These are phyloP conservation scores for Ceratobasidium sp. DNA, from an alignment of 1,284 basidiomycete species.

Conservation along the genomic window DNA sequence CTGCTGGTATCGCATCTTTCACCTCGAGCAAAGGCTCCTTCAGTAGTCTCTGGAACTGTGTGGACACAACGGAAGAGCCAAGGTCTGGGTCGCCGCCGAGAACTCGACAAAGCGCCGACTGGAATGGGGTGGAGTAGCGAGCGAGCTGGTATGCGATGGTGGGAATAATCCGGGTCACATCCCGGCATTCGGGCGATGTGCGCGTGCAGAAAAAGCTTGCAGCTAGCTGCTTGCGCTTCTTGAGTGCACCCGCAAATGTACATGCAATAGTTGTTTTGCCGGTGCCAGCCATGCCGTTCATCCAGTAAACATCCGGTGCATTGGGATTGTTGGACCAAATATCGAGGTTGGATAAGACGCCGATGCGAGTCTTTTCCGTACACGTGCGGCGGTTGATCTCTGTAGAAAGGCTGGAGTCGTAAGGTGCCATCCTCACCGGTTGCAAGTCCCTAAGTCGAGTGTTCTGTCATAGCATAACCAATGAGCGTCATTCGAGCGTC, in stretches of 20 bases:
- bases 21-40: not conserved
- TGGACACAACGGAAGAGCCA: not conserved
- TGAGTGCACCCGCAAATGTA: constrained; percentile 41
- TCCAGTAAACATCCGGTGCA: constrained; percentile 42
- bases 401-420: not conserved
- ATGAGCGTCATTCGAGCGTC: not conserved
- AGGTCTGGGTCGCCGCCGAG: constrained; percentile 3
- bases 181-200: constrained; percentile 8
- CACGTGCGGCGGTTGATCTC: not conserved
- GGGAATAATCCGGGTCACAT: constrained; percentile 23
- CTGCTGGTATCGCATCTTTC: not conserved
- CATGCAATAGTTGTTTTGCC: constrained; percentile 44
- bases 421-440: not conserved
- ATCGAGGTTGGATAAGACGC: constrained; percentile 39
- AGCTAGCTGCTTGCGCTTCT: constrained; percentile 41
- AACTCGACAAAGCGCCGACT: not conserved
- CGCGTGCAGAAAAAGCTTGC: constrained; percentile 48
- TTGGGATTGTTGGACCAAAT: constrained; percentile 36
- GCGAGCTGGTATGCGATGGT: constrained; percentile 37
- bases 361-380: constrained; percentile 40
- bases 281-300: no score
- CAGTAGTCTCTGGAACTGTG: constrained; percentile 33
- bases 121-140: not conserved
- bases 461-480: not conserved
- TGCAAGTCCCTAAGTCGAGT: not conserved